Base-by-base conservation (phyloP, 306 rosid genomes). In the Vigna hirtella region DNA sequence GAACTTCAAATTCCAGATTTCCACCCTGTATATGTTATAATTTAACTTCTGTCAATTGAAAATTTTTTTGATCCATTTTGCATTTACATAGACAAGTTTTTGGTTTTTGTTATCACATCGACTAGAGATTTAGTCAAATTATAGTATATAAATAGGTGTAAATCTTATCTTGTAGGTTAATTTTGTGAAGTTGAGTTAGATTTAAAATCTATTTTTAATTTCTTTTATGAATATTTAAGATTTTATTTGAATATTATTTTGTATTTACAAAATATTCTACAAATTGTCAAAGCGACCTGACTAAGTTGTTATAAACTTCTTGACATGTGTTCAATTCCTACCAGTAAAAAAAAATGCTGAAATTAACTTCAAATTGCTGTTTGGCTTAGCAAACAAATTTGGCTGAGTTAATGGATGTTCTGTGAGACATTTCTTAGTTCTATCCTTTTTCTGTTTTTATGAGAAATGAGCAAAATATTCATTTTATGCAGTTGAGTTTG, bases 1-100 rank as follows among this genome's bases (percentile, higher is more conserved):
- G 38, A 24, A 77, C 16, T 72, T 82, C 71, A 55, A 73, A 55
- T 63, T 72, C 65, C 43, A 48, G 40, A 52, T 58, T 16, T 63
- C 62, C 22, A 18, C 57, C 16, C 3, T 2, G n/a, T 28, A 36
- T 70, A 70, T 48, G 51, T 49, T 61, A 59, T 24, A 68, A 47
- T 20, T 73, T 64, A 49, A 34, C 58, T 58, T 81, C 26, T 2
- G 55, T 74, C 63, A 49, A 13, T 47, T 50, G 22, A 38, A 18
- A 26, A n/a, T 2, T 42, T 10, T 62, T 66, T 49, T 49, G 50
- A 58, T 12, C 47, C 49, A 72, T 43, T 26, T 62, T 24, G 15
- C 7, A 0, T 24, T 26, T 57, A 42, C 45, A 2, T 22, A 6
- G 16, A 13, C 14, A 1, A 11, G 8, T 57, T 26, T 56, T 53